Evolutionary conservation across 108 stramenopile species (phyloP), one percentile per base, ranked within the genome.

Genomic region (Chaetoceros muelleri): DNA sequence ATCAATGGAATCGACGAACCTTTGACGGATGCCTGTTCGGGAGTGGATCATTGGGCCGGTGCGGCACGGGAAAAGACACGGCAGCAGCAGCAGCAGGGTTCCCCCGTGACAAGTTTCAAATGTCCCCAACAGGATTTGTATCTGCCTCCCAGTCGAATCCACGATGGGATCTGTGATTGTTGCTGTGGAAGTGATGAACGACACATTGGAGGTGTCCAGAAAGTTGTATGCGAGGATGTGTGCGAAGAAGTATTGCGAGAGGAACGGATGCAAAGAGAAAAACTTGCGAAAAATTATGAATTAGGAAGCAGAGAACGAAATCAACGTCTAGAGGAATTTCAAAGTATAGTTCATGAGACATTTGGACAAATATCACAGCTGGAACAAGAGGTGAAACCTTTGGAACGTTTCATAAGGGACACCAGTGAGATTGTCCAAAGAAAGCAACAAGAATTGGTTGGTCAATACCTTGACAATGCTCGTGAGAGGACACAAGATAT

Each of bases 141-240:
- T 26, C 60, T 85, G 17, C 80, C 81, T 3, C 44, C 55, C 0
- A 81, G 79, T 1, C 52, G 79, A n/a, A 5, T 89, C 24, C 40
- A 81, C 50, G 87, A 89, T 64, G 87, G 84, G 3, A 79, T 85
- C 59, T 89, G 87, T 57, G 87, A 89, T 71, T 89, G 87, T 56
- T 85, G 84, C 60, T 79, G 83, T 65, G 87, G 83, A 21, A 63
- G 67, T 54, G 87, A 88, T 58, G 84, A 85, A 26, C 30, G 3
- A 70, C 28, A 17, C 10, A 18, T 51, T 2, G 22, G 34, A 1
- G 19, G 44, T 1, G 25, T 48, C 10, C 17, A 5, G 8, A 34
- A 46, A 17, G 45, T 58, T 22, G 3, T 28, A 28, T 90, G 87
- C 60, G 44, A 50, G 0, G 75, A 90, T 60, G 66, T 48, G 51